Percentiles rank a stretch among this genome's conserved stretches.
phyloP scores from a whole-genome alignment of 225 moss, liverwort and hornwort species.

The Bryoerythrophyllum caledonicum region DNA sequence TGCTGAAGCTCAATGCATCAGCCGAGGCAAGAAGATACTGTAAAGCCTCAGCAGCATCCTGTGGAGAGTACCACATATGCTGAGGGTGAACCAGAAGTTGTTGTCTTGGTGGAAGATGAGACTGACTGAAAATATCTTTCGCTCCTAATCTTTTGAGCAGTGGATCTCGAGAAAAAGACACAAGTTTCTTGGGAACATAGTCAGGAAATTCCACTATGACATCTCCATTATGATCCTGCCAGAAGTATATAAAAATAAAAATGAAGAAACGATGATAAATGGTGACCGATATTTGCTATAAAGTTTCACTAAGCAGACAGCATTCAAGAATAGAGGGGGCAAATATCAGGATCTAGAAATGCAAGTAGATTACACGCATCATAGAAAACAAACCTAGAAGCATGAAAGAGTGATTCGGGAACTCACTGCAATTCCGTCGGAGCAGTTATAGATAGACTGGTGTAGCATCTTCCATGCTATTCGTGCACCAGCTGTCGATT shows the following conservation, averaged over 20 bases:
- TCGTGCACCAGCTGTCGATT: slow-evolving; percentile 61
- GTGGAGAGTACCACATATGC: slow-evolving; percentile 86
- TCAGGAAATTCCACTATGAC: slow-evolving; percentile 89
- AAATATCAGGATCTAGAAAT: background rate
- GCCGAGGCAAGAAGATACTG: slow-evolving; percentile 76
- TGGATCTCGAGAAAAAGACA: slow-evolving; percentile 16
- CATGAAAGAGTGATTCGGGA: slow-evolving; percentile 1
- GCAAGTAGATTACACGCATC: background rate
- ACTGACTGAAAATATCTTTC: slow-evolving; percentile 11
- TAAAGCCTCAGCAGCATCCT: slow-evolving; percentile 75
- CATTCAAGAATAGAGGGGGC: background rate
- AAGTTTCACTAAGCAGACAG: background rate
- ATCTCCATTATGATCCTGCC: slow-evolving; percentile 96
- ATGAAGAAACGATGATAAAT: slow-evolving; percentile 1
- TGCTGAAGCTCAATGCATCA: slow-evolving; percentile 57
- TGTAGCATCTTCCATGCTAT: slow-evolving; percentile 79
- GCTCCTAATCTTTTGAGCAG: slow-evolving; percentile 26
- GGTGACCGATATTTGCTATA: slow-evolving; percentile 5
- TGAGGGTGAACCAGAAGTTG: slow-evolving; percentile 53
- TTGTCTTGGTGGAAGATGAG: slow-evolving; percentile 19
- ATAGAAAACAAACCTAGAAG: background rate
- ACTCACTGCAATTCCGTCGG: slow-evolving; percentile 76
- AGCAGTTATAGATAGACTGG: slow-evolving; percentile 78
- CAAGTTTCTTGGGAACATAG: slow-evolving; percentile 37
- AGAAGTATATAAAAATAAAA: background rate